Evolutionary conservation across 768 basidiomycete species (phyloP).

Genomic region (Tricholoma matsutake): DNA sequence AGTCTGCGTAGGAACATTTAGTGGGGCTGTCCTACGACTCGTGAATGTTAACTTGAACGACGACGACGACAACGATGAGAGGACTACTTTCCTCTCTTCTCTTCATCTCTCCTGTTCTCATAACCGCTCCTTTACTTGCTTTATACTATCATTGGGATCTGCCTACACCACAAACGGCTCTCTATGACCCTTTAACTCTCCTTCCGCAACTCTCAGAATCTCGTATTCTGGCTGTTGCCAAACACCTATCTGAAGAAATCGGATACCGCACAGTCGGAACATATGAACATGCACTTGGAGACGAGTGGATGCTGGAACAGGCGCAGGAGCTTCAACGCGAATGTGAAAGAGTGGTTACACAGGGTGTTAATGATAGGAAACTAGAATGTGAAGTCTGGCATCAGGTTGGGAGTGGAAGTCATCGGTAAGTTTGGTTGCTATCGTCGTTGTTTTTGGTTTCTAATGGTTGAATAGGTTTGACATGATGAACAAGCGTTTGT

Average conservation of each 20-base stretch:
- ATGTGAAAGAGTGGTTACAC: too few relatives aligned
- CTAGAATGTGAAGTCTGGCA: too few relatives aligned
- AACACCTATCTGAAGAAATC: conserved; percentile 77
- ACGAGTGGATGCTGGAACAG: too few relatives aligned
- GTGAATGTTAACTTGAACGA: too few relatives aligned
- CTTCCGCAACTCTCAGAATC: conserved; percentile 72
- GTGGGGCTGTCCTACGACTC: too few relatives aligned
- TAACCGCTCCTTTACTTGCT: conserved; percentile 46
- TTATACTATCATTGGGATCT: conserved; percentile 52
- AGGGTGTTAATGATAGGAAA: too few relatives aligned
- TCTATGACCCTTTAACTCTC: conserved; percentile 57
- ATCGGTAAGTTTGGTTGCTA: too few relatives aligned
- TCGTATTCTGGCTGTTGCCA: conserved; percentile 60
- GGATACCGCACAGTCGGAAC: conserved; percentile 93
- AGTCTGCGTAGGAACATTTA: too few relatives aligned
- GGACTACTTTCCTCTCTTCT: conserved; percentile 46
- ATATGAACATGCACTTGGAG: conserved; percentile 62
- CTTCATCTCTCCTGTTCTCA: conserved; percentile 49
- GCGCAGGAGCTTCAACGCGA: too few relatives aligned
- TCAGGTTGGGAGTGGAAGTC: too few relatives aligned
- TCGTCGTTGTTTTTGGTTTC: conserved; percentile 12
- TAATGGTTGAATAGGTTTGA: conserved; percentile 84
- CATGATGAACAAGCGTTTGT: conserved; percentile 82
- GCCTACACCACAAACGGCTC: conserved; percentile 50
- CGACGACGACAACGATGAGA: too few relatives aligned